Percentiles rank a stretch among this genome's conserved stretches.
phyloP scores from a whole-genome alignment of 1,139 yeast species.

The Sugiyamaella paludigena region DNA sequence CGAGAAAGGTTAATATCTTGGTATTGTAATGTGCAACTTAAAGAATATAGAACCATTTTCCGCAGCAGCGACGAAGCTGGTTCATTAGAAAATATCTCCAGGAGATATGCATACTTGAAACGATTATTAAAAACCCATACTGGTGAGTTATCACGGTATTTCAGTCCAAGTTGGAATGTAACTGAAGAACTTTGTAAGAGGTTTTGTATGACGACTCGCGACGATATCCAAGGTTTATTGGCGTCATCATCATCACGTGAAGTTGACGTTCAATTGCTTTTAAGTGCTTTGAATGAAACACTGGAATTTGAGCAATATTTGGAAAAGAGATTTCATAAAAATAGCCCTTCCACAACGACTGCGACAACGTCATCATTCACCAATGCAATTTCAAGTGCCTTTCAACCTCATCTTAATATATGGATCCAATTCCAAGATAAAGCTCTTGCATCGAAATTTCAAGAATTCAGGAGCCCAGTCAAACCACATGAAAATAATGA shows the following conservation, averaged over 20 bases:
- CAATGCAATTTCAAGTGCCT: slow-evolving; percentile 63
- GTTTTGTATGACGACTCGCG: slow-evolving; percentile 48
- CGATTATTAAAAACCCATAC: slow-evolving; percentile 63
- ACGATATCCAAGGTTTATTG: slow-evolving; percentile 56
- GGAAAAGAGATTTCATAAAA: slow-evolving; percentile 50
- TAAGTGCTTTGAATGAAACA: slow-evolving; percentile 60
- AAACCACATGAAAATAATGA: not conserved
- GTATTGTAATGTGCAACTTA: slow-evolving; percentile 69
- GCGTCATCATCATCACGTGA: slow-evolving; percentile 30
- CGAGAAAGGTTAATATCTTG: slow-evolving; percentile 65
- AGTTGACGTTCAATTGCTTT: slow-evolving; percentile 56
- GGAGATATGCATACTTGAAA: slow-evolving; percentile 80
- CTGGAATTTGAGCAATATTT: slow-evolving; percentile 77
- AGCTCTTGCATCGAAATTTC: slow-evolving; percentile 56
- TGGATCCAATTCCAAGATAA: slow-evolving; percentile 90
- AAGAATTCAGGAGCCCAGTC: slow-evolving; percentile 32
- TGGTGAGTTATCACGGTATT: slow-evolving; percentile 50
- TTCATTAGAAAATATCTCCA: slow-evolving; percentile 75
- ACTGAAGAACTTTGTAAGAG: slow-evolving; percentile 53
- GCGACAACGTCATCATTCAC: slow-evolving; percentile 30
- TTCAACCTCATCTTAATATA: slow-evolving; percentile 77
- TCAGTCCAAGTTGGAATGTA: slow-evolving; percentile 74
- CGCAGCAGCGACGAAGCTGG: slow-evolving; percentile 87
- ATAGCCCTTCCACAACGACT: not conserved
- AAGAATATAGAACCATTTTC: slow-evolving; percentile 74